Evolutionary conservation across 2,329 filamentous ascomycete genomes (phyloP), one percentile per base, ranked within the genome.

Genomic region (Clonostachys rosea): DNA sequence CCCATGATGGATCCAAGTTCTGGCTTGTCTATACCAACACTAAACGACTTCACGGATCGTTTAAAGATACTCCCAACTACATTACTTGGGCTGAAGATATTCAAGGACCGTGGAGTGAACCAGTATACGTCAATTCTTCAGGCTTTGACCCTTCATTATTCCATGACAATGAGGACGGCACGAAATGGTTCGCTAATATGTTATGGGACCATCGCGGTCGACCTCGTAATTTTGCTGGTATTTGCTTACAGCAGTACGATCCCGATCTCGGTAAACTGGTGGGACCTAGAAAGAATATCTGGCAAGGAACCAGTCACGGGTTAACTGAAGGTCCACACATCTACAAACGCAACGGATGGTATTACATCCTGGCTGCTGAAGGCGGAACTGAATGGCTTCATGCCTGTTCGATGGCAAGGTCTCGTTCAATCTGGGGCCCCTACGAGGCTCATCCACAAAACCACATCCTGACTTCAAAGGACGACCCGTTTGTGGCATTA

Each of bases 1-100:
- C 74, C 0, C 78, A 84, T 52, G 80, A 84, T 51, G 79, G 78
- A 41, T 67, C 74, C 4, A 73, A 65, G 47, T 85, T 83, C 62
- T 84, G 75, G 72, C 73, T 85, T 6, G 81, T 84, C 3, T 85
- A 82, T 59, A 83, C 81, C 1, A 79, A 84, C 54, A 80, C 84
- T 13, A 85, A 84, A 64, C 78, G 81, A 52, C 84, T 84, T 58
- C 82, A 85, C 53, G 82, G 81, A 12, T 78, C 75, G 3, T 84
- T 83, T 70, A 83, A 82, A 58, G 81, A 84, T 54, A 73, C 78
- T 1, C 81, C 76, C 52, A 85, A 84, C 55, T 85, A 84, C 57
- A 83, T 85, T 48, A 75, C 84, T 46, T 75, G 57, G 34, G 71
- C 77, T 1, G 64, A 71, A 0, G 54, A 64, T 6, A 78, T 84